phyloP scores from a whole-genome alignment of 371 early-diverging fungal species.

The Syncephalis plumigaleata region DNA sequence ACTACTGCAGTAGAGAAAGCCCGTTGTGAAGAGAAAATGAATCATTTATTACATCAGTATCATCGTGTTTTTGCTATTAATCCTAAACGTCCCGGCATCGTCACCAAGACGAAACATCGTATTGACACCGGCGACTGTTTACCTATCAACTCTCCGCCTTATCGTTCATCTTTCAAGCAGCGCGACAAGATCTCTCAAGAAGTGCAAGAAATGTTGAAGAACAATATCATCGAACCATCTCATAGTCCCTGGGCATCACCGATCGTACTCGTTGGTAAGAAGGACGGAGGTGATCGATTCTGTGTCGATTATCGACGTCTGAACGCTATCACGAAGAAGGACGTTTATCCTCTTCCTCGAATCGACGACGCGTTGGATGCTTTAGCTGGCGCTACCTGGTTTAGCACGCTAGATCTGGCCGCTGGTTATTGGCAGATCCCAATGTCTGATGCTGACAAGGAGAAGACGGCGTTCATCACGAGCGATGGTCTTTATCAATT shows the following conservation, averaged over 20 bases:
- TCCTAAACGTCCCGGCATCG: background rate
- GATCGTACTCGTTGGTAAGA: conserved; percentile 12
- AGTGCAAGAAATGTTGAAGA: conserved; percentile 9
- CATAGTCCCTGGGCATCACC: conserved; percentile 15
- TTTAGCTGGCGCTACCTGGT: conserved; percentile 9
- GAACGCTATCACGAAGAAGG: conserved; percentile 16
- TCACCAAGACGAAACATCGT: background rate
- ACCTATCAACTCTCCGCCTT: conserved; percentile 4
- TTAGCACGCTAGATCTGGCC: conserved; percentile 17
- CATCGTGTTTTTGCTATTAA: background rate
- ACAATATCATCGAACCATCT: conserved; percentile 9
- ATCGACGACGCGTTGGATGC: conserved; percentile 17
- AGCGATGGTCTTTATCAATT: conserved; percentile 12
- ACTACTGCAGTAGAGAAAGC: too few relatives aligned
- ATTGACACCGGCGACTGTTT: conserved; percentile 7
- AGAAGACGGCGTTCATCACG: conserved; percentile 20
- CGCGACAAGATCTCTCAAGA: conserved; percentile 3
- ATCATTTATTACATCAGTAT: background rate
- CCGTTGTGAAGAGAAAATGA: too few relatives aligned
- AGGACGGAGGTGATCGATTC: conserved; percentile 14
- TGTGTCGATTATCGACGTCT: conserved; percentile 18
- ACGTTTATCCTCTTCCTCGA: conserved; percentile 17
- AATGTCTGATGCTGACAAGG: conserved; percentile 5
- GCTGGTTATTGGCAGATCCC: conserved; percentile 23
- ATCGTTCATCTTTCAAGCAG: conserved; percentile 3